Base-by-base conservation (phyloP, 768 basidiomycete species). In the Gyrodon lividus region DNA sequence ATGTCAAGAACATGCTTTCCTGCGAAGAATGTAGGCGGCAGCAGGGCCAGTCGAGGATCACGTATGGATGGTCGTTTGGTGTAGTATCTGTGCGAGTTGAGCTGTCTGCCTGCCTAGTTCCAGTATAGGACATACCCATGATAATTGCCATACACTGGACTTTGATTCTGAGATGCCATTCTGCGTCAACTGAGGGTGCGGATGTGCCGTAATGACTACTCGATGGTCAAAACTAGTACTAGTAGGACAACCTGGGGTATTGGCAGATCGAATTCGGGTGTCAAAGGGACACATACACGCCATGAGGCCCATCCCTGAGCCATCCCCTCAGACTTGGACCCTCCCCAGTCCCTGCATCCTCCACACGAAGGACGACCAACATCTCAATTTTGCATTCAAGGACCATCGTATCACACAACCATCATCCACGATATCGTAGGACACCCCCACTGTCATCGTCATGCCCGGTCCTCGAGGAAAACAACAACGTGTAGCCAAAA, bases 1-100 rank as follows among this genome's bases (percentile, higher is more conserved):
- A 95, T 70, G 67, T 96, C 92, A 10, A 96, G 76, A 3, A 94
- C 85, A 42, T 74, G 71, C 51, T 80, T 79, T 13, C 68, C 77
- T 3, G 52, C 23, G 58, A 93, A 84, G 30, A 87, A 70, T 1
- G 67, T 57, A 4, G 66, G 35, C 0, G 84, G 84, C 2, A 96
- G 70, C 16, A 85, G 69, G 0, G 77, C 73, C 2, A 96, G 75
- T 14, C 93, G 80, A 0, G 80, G 77, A 64, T 94, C 89, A 30
- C 69, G 69, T 1, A 74, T 60, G 19, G 72, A 74, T 0, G 82
- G 84, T 5, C 89, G 79, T 68, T 88, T 90, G n/a, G 76, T 71
- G 71, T 93, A 93, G 62, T 91, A 92, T 35, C 87, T 87, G 58
- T 26, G 14, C 6, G 17, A 24, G 13, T 54, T 43, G 51, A 7